Base-by-base conservation (phyloP, 176 grass and related monocot species). In the Cenchrus americanus region DNA sequence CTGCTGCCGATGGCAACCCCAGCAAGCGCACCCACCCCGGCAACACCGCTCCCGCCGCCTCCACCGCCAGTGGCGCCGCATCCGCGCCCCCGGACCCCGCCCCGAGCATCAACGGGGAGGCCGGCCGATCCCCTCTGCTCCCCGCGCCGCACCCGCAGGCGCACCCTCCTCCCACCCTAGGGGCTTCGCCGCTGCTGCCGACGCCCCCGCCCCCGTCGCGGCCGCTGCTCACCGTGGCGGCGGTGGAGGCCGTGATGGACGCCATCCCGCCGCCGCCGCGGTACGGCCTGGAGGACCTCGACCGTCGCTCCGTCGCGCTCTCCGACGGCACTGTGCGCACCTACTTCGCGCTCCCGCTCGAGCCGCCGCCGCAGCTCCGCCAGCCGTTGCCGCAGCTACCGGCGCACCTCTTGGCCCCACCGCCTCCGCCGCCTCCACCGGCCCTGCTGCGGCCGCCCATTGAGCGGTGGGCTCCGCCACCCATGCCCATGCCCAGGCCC, bases 321-420 rank as follows among this genome's bases (percentile, higher is more conserved):
- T 94, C 97, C 2, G 89, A 99, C 18, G 91, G 97, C 64, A 94
- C 87, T 14, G 78, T 94, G 69, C 89, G 97, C 24, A 86, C 93
- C 86, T 99, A 99, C 84, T 99, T 99, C 30, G 93, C 82, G 8
- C 90, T 99, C 57, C 96, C 96, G 0, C 91, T 69, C 0, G 96
- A 98, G 64, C 91, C 87, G 7, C 93, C 89, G 5, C 87, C 77
- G 21, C 91, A 78, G 57, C 71, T 90, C 42, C 54, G 75, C 53
- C 76, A 91, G 43, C 83, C 84, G 44, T 71, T 54, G 69, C 66
- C 77, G 12, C 70, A 76, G 48, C 7, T 81, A 15, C 79, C 70
- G 23, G 17, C 71, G 19, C 71, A 76, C 49, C 74, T 80, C 72
- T 12, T 82, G 73, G 27, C 60, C 19, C 89, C 86, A 5, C 82